These are phyloP conservation scores for Aspergillus quadrilineatus DNA, from an alignment of 2,329 filamentous ascomycete species.

Conservation along the genomic window DNA sequence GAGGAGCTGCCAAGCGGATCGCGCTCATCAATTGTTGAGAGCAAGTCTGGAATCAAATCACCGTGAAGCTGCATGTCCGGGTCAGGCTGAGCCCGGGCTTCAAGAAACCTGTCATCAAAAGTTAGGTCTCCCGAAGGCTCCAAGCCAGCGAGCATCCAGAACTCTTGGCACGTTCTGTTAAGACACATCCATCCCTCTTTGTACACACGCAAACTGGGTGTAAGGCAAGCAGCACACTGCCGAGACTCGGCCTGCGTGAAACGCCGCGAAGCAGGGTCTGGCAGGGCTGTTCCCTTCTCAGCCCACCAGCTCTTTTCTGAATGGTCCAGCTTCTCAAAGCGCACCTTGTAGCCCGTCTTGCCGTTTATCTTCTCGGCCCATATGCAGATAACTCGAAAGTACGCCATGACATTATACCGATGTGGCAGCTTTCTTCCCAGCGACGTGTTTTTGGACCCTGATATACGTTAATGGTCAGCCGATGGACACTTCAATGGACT, in stretches of 20 bases:
- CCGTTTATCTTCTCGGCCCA: slow-evolving; percentile 61
- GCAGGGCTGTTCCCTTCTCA: slow-evolving; percentile 31
- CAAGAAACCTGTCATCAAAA: slow-evolving; percentile 61
- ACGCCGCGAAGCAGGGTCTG: slow-evolving; percentile 29
- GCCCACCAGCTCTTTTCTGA: slow-evolving; percentile 60
- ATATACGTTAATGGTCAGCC: not conserved
- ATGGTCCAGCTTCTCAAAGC: slow-evolving; percentile 64
- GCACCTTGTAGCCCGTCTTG: slow-evolving; percentile 54
- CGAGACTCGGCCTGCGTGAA: slow-evolving; percentile 21
- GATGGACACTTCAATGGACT: slow-evolving; percentile 15
- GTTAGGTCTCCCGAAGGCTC: slow-evolving; percentile 31
- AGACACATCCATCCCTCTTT: slow-evolving; percentile 61
- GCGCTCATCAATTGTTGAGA: slow-evolving; percentile 39
- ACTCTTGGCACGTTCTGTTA: slow-evolving; percentile 50
- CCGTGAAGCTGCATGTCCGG: slow-evolving; percentile 38
- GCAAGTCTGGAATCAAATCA: slow-evolving; percentile 41
- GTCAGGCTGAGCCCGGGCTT: slow-evolving; percentile 50
- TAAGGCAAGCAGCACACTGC: slow-evolving; percentile 45
- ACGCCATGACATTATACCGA: slow-evolving; percentile 65
- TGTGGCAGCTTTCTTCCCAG: slow-evolving; percentile 54
- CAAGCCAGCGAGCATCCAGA: slow-evolving; percentile 53
- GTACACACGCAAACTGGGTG: slow-evolving; percentile 36
- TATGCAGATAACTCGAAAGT: slow-evolving; percentile 66
- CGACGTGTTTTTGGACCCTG: slow-evolving; percentile 53
- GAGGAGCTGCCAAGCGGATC: slow-evolving; percentile 48